Percentiles rank a stretch among this genome's conserved stretches.
Evolutionary conservation across 2,329 filamentous ascomycete genomes (phyloP).

Genomic region (Stachybotrys elegans): DNA sequence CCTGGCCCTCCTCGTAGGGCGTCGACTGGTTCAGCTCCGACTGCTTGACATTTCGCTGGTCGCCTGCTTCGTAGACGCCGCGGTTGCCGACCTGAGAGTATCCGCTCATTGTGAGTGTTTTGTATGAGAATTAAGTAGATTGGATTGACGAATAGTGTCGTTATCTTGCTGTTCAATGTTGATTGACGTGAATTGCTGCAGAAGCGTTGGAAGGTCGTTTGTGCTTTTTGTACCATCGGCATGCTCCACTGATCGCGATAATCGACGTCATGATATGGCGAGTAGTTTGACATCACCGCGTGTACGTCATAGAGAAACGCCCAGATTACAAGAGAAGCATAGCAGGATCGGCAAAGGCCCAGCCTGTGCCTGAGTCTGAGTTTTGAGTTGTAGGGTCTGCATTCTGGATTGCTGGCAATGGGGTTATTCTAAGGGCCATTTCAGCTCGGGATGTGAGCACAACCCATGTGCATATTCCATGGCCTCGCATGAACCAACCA

Average conservation of each 20-base stretch:
- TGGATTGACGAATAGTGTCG: not conserved
- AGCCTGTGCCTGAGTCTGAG: too few species aligned
- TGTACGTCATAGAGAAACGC: too few species aligned
- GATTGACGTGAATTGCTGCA: not conserved
- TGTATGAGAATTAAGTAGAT: not conserved
- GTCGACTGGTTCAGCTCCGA: conserved; percentile 44
- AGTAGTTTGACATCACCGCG: too few species aligned
- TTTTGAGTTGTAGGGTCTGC: too few species aligned
- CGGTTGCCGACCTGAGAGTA: conserved; percentile 62
- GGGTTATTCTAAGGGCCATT: too few species aligned
- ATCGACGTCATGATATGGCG: conserved; percentile 3
- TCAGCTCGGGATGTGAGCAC: too few species aligned
- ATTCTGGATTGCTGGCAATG: too few species aligned
- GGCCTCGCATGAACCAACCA: too few species aligned
- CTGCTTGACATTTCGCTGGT: conserved; percentile 63
- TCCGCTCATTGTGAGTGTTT: conserved; percentile 24
- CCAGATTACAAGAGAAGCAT: too few species aligned
- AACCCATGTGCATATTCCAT: too few species aligned
- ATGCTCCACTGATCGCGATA: conserved; percentile 1
- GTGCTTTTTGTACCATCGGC: conserved; percentile 3
- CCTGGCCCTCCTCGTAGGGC: conserved; percentile 67
- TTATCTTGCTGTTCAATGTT: not conserved
- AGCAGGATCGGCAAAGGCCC: too few species aligned
- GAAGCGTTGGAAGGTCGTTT: conserved; percentile 1
- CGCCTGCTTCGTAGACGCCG: conserved; percentile 67